Conservation (phyloP, 352 stramenopile species). For the Phytophthora agathidicida region DNA sequence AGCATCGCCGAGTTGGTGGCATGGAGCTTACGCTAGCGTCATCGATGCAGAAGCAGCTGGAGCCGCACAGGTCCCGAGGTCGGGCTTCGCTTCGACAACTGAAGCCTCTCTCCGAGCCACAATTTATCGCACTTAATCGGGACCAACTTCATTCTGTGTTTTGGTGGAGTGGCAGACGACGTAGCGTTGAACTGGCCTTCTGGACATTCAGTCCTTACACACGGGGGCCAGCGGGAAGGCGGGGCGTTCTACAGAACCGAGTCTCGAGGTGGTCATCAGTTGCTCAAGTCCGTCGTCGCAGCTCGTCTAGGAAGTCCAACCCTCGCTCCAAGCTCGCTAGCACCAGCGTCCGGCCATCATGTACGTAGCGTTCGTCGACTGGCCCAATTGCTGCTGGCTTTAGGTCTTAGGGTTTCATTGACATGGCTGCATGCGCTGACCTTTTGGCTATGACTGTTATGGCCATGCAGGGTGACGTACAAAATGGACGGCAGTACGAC, state of each 20-base stretch:
- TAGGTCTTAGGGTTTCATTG: slow-evolving; percentile 5
- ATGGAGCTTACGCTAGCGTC: background rate
- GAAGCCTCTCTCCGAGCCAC: no score
- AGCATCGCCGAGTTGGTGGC: no score
- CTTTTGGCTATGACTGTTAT: no score
- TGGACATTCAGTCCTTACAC: slow-evolving; percentile 21
- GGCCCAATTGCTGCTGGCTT: slow-evolving; percentile 2
- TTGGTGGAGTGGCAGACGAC: slow-evolving; percentile 27
- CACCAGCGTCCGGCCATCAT: slow-evolving; percentile 24
- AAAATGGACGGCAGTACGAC: slow-evolving; percentile 82
- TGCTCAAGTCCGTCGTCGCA: slow-evolving; percentile 5
- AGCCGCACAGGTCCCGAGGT: slow-evolving; percentile 2
- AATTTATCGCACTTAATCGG: slow-evolving; percentile 17
- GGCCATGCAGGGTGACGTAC: slow-evolving; percentile 53
- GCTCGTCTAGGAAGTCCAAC: slow-evolving; percentile 5
- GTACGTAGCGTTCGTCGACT: slow-evolving; percentile 20
- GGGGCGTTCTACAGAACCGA: background rate
- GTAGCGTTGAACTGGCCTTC: slow-evolving; percentile 38
- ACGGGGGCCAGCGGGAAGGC: slow-evolving; percentile 4
- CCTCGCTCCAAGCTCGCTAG: slow-evolving; percentile 8
- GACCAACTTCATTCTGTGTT: slow-evolving; percentile 24
- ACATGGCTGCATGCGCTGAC: no score
- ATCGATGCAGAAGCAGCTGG: slow-evolving; percentile 3
- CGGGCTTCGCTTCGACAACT: background rate
- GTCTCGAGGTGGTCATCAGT: slow-evolving; percentile 5